Evolutionary conservation across 2,329 filamentous ascomycete species (phyloP).

Genomic region (Penicillium thymicola): DNA sequence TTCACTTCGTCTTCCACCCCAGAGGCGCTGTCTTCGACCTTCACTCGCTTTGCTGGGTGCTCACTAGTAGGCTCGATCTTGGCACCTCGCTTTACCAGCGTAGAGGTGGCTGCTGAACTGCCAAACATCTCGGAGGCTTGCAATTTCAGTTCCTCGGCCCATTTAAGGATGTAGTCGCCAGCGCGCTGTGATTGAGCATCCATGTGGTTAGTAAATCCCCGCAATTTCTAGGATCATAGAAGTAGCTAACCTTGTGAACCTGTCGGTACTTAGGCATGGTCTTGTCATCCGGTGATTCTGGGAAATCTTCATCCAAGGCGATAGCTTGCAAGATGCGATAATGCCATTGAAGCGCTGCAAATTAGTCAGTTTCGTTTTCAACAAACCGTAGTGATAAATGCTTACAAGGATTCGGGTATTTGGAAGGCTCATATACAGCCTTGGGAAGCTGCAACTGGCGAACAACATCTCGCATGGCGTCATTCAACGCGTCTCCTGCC

Average conservation of each 20-base stretch:
- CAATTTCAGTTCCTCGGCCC: conserved; percentile 66
- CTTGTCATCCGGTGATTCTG: conserved; percentile 69
- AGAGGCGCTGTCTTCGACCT: conserved; percentile 33
- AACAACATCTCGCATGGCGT: conserved; percentile 76
- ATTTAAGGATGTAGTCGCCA: conserved; percentile 73
- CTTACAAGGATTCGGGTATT: conserved; percentile 77
- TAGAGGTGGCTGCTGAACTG: conserved; percentile 37
- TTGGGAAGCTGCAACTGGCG: conserved; percentile 87
- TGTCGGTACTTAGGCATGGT: conserved; percentile 81
- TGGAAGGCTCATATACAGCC: conserved; percentile 75
- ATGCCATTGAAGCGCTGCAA: conserved; percentile 80
- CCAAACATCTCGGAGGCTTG: conserved; percentile 49
- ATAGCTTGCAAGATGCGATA: conserved; percentile 90
- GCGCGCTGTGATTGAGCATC: conserved; percentile 53
- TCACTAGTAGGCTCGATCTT: conserved; percentile 28
- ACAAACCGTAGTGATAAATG: background rate
- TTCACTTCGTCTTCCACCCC: conserved; percentile 40
- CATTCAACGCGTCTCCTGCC: conserved; percentile 68
- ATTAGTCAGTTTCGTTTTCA: background rate
- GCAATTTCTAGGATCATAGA: no score
- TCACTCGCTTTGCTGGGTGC: conserved; percentile 46
- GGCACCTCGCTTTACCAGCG: conserved; percentile 48
- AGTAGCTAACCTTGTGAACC: conserved; percentile 65
- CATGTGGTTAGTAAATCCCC: background rate
- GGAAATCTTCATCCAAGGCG: conserved; percentile 86